Percentiles rank a stretch among this genome's conserved stretches.
Evolutionary conservation across 169 alveolate species (phyloP).

Genomic region (Plasmodium ovale): DNA sequence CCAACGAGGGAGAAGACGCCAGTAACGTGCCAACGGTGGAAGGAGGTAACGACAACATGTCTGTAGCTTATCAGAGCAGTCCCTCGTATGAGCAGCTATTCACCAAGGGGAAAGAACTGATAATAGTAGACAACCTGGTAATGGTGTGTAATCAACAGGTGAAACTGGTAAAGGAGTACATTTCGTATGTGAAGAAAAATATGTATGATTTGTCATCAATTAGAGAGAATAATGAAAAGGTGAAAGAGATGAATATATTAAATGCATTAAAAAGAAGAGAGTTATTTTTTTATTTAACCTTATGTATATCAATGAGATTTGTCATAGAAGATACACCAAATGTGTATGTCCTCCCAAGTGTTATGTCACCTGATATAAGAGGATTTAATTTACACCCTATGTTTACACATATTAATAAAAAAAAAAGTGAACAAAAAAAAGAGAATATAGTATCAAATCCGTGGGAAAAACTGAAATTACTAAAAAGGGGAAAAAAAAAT

Average conservation of each 20-base stretch:
- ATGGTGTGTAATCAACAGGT: conserved; percentile 43
- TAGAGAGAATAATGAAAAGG: conserved; percentile 49
- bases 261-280: conserved; percentile 75
- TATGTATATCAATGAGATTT: conserved; percentile 54
- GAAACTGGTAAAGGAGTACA: conserved; percentile 43
- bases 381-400: conserved; percentile 75
- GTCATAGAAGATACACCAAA: conserved; percentile 35
- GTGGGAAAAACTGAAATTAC: conserved; percentile 58
- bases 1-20: not conserved
- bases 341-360: conserved; percentile 8
- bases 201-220: conserved; percentile 48
- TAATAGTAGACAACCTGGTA: conserved; percentile 56
- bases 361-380: conserved; percentile 42
- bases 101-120: conserved; percentile 29
- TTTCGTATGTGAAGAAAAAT: conserved; percentile 43
- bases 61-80: not conserved
- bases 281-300: conserved; percentile 56
- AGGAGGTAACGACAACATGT: not conserved
- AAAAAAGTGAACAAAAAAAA: conserved; percentile 30
- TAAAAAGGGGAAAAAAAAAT: conserved; percentile 42
- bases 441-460: conserved; percentile 28
- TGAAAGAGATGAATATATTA: conserved; percentile 63
- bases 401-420: conserved; percentile 71
- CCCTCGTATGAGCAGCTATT: not conserved
- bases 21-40: not conserved